Evolutionary conservation across 1,284 basidiomycete genomes (phyloP), one percentile per base, ranked within the genome.

Genomic region (Pseudozyma hubeiensis): DNA sequence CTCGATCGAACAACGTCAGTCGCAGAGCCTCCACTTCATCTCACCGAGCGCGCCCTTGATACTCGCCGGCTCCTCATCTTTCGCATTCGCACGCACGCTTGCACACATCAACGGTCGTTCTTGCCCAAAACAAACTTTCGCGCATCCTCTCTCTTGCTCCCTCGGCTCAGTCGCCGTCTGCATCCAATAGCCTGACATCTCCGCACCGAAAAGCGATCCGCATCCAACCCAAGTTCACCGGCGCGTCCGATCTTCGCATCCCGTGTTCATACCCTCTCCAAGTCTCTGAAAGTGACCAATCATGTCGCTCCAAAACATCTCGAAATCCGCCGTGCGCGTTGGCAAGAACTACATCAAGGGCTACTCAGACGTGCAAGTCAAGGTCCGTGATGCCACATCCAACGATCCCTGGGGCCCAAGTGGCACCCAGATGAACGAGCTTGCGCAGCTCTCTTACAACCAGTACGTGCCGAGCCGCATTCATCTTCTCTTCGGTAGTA

Each of bases 351-450:
- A 83, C 63, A 70, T 82, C 65, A 84, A 83, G 58, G 81, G 81
- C 34, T 83, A 83, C 57, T 76, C 78, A 14, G 77, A 80, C 40
- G 91, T 91, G 0, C 92, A 97, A 86, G 90, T 93, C 53, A 98
- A 98, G 86, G 93, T 97, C 64, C 90, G 96, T 65, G 95, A 97
- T 88, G 94, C 96, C 30, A 99, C 97, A n/a, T 95, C 93, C n/a
- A 99, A 99, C 86, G 96, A 99, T 85, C 93, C 97, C 7, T 98
- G 96, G 96, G 96, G 97, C 0, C 96, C 97, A 16, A 94, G 93
- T 24, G 96, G 96, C 10, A 94, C 94, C 3, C 83, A 86, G 88
- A 98, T 99, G 97, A 98, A 97, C 86, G 96, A 98, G 87, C 90
- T 99, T 75, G 95, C 96, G 0, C 95, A 98, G 85, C 86, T 99